Conservation (phyloP, 331 rosid genomes). For the Ulmus americana region DNA sequence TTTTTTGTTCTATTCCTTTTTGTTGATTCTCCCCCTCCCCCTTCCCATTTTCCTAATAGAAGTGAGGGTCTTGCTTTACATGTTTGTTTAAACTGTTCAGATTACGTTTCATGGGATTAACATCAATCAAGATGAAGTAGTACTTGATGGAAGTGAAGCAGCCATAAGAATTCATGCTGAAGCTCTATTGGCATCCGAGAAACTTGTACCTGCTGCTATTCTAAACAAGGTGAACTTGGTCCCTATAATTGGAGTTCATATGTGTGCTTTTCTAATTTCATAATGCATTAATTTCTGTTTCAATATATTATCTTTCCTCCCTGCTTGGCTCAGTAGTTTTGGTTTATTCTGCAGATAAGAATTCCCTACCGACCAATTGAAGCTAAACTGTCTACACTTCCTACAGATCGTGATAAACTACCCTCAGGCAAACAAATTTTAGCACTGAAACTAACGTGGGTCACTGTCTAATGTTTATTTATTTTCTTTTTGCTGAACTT, state of each 20-base stretch:
- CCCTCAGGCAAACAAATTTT: constrained; percentile 82
- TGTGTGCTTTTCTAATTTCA: background rate
- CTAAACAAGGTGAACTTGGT: constrained; percentile 60
- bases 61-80: no score
- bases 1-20: no score
- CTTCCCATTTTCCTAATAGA: no score
- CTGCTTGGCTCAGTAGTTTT: background rate
- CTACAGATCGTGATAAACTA: constrained; percentile 71
- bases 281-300: constrained; percentile 19
- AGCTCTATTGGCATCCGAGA: constrained; percentile 62
- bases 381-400: constrained; percentile 58
- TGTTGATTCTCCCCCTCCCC: no score
- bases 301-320: background rate
- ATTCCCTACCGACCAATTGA: constrained; percentile 77
- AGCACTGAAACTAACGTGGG: constrained; percentile 76
- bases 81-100: constrained; percentile 27
- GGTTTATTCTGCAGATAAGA: constrained; percentile 47
- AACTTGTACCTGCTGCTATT: constrained; percentile 74
- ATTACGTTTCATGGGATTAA: constrained; percentile 69
- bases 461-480: constrained; percentile 19
- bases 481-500: constrained; percentile 20
- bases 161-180: constrained; percentile 74
- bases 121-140: constrained; percentile 48
- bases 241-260: background rate
- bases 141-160: constrained; percentile 89